Percentiles rank a stretch among this genome's conserved stretches.
phyloP scores from a whole-genome alignment of 176 grass and related monocot species.

The Oryza nivara region DNA sequence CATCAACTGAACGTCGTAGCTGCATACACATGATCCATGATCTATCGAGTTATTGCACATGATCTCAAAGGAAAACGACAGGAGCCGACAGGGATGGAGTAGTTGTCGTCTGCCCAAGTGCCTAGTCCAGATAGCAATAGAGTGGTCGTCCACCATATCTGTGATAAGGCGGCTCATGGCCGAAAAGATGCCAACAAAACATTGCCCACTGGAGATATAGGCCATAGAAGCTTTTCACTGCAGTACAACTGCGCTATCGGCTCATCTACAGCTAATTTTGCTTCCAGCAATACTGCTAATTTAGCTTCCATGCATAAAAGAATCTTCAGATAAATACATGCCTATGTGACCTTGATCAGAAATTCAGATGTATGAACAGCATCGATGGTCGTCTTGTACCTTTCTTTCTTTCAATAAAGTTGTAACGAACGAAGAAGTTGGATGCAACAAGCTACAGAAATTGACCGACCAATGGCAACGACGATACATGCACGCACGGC shows the following conservation, averaged over 20 bases:
- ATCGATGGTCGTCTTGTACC: not conserved
- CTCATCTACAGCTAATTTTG: not conserved
- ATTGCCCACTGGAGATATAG: not conserved
- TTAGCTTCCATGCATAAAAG: not conserved
- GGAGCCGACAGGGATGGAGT: conserved; percentile 3
- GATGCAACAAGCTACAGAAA: not conserved
- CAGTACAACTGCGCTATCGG: not conserved
- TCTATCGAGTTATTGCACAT: not conserved
- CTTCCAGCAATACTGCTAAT: not conserved
- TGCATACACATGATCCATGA: not conserved
- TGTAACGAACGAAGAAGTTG: not conserved
- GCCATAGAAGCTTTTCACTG: not conserved
- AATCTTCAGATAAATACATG: not conserved
- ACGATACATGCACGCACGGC: conserved; percentile 9
- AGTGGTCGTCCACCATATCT: not conserved
- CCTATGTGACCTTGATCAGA: not conserved
- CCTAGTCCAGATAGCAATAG: not conserved
- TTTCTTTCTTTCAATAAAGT: not conserved
- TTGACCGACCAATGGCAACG: not conserved
- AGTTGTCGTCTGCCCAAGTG: not conserved
- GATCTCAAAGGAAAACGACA: not conserved
- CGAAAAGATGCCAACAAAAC: not conserved
- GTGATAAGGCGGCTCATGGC: not conserved
- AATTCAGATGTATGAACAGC: not conserved
- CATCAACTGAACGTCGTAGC: not conserved